Percentiles rank a stretch among this genome's conserved stretches.
phyloP scores from a whole-genome alignment of 345 rosid species.

The Dipteronia sinensis region DNA sequence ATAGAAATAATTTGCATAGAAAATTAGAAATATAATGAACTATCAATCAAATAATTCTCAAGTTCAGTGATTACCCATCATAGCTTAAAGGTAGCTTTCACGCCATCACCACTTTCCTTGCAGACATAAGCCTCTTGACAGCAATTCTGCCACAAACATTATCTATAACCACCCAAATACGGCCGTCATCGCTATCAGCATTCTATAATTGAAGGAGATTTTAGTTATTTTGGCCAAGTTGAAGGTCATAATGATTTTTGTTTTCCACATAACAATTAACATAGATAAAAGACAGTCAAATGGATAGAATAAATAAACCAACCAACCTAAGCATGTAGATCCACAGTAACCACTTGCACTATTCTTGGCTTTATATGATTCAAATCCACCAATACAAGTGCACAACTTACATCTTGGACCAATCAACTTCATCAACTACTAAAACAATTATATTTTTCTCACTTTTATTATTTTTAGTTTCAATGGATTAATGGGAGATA shows the following conservation, averaged over 20 bases:
- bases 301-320: not conserved
- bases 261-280: not conserved
- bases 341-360: not conserved
- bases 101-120: slow-evolving; percentile 7
- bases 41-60: slow-evolving; percentile 18
- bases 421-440: not conserved
- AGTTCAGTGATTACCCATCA: slow-evolving; percentile 21
- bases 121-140: slow-evolving; percentile 6
- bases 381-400: not conserved
- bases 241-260: not conserved
- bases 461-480: no score
- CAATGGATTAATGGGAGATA: no score
- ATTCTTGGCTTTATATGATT: not conserved
- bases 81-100: slow-evolving; percentile 15
- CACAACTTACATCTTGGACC: not conserved
- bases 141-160: slow-evolving; percentile 2
- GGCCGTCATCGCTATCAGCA: not conserved
- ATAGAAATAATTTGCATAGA: not conserved
- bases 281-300: not conserved
- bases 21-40: not conserved
- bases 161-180: slow-evolving; percentile 12
- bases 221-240: slow-evolving; percentile 8
- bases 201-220: slow-evolving; percentile 9
- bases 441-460: no score
- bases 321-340: not conserved